A percentile compares a stretch with the other conserved stretches of the same genome.
Evolutionary conservation across 805 yeast species (phyloP).

Genomic region (Vanderwaltozyma yarrowii): DNA sequence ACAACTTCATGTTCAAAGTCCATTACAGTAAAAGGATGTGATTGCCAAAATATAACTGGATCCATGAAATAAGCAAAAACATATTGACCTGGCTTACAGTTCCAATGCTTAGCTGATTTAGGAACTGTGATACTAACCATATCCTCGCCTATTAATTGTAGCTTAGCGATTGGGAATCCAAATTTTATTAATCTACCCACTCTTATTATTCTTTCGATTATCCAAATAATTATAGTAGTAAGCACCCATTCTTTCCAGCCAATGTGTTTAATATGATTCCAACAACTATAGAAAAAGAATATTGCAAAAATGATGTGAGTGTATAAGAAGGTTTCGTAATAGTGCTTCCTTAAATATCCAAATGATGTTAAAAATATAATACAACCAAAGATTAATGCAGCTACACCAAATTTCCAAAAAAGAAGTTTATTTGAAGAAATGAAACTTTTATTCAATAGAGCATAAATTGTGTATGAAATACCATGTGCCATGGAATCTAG

Average conservation of each 20-base stretch:
- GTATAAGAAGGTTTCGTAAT: conserved; percentile 38
- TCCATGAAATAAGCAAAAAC: conserved; percentile 39
- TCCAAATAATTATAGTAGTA: conserved; percentile 33
- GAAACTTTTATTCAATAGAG: conserved; percentile 14
- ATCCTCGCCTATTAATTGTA: conserved; percentile 12
- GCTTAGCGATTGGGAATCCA: conserved; percentile 12
- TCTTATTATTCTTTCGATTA: conserved; percentile 32
- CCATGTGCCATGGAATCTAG: conserved; percentile 33
- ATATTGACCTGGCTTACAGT: conserved; percentile 35
- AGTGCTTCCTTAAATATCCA: conserved; percentile 26
- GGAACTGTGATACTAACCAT: conserved; percentile 14
- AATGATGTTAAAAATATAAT: conserved; percentile 26
- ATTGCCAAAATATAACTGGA: conserved; percentile 41
- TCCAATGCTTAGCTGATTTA: conserved; percentile 22
- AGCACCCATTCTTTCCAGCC: conserved; percentile 36
- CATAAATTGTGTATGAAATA: conserved; percentile 30
- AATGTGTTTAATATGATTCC: conserved; percentile 37
- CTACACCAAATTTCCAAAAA: conserved; percentile 36
- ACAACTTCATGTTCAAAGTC: conserved; percentile 32
- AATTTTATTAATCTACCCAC: conserved; percentile 23
- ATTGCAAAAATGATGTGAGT: conserved; percentile 35
- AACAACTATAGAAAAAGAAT: conserved; percentile 35
- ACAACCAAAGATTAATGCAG: conserved; percentile 24
- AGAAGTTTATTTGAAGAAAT: conserved; percentile 4
- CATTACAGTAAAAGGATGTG: conserved; percentile 47